phyloP scores from a whole-genome alignment of 331 rosid genomes.

The Malus hybrid region DNA sequence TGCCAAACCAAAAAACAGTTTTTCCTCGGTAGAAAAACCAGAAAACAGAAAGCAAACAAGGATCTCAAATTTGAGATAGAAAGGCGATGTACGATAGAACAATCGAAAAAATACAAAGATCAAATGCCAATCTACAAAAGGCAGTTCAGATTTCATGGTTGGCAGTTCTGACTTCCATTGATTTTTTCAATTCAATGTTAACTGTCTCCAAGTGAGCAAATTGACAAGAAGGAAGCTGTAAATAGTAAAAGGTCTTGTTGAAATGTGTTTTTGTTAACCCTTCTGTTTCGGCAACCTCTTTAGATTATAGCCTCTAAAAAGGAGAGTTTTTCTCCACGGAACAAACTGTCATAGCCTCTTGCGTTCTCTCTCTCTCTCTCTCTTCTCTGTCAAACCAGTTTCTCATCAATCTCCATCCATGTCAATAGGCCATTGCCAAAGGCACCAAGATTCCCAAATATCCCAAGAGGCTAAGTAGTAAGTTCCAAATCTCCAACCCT shows the following conservation, averaged over 20 bases:
- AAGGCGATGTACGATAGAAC: no score
- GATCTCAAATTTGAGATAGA: no score
- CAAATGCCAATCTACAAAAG: no score
- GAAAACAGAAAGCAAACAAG: no score
- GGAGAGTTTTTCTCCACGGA: constrained; percentile 1
- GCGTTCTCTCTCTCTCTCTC: no score
- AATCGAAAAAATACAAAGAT: no score
- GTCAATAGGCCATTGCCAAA: neutral
- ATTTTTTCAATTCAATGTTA: no score
- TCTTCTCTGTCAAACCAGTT: neutral
- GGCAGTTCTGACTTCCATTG: no score
- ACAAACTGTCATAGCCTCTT: neutral
- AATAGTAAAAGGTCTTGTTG: constrained; percentile 1
- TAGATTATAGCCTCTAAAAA: constrained; percentile 3
- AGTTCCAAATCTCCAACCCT: neutral
- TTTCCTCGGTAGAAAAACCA: no score
- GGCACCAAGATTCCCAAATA: neutral
- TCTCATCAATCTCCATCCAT: neutral
- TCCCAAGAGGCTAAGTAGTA: neutral
- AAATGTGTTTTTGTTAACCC: neutral
- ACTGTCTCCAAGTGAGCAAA: neutral
- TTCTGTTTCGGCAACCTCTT: constrained; percentile 3
- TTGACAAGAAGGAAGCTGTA: neutral
- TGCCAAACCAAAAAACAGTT: no score
- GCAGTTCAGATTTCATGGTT: no score